Conservation (phyloP, 2,329 filamentous ascomycete genomes). For the Aspergillus phoenicis region DNA sequence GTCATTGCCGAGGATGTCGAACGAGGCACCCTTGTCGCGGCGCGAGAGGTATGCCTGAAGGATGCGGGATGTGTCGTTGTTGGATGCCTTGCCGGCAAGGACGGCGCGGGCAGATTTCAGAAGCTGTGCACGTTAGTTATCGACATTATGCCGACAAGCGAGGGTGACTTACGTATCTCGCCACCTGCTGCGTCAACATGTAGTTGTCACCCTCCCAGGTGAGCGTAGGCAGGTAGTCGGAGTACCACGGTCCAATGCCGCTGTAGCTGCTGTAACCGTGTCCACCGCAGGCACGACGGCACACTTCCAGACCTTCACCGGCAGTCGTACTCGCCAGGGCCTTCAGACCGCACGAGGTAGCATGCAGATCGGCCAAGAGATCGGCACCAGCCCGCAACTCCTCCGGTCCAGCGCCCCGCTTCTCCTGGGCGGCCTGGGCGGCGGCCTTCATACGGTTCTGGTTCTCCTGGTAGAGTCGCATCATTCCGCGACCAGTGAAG, state of each 20-base stretch:
- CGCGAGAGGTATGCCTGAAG: slow-evolving; percentile 66
- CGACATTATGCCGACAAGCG: not conserved
- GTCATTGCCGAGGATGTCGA: slow-evolving; percentile 72
- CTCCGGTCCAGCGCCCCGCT: slow-evolving; percentile 66
- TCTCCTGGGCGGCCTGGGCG: slow-evolving; percentile 47
- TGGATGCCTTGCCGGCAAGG: slow-evolving; percentile 63
- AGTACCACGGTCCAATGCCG: slow-evolving; percentile 74
- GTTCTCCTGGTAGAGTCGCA: slow-evolving; percentile 71
- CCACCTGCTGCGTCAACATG: slow-evolving; percentile 80
- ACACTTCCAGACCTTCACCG: slow-evolving; percentile 73
- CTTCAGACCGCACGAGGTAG: slow-evolving; percentile 75
- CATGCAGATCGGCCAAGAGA: slow-evolving; percentile 72
- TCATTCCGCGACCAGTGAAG: slow-evolving; percentile 77
- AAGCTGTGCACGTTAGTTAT: slow-evolving; percentile 46
- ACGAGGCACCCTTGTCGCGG: slow-evolving; percentile 70
- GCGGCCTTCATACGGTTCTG: slow-evolving; percentile 65
- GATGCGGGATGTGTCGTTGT: slow-evolving; percentile 70
- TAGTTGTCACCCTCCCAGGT: slow-evolving; percentile 82
- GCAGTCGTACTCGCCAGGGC: slow-evolving; percentile 71
- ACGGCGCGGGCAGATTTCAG: slow-evolving; percentile 74
- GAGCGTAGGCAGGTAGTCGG: slow-evolving; percentile 71
- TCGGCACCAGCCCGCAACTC: slow-evolving; percentile 68
- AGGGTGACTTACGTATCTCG: slow-evolving; percentile 60
- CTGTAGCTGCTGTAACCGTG: slow-evolving; percentile 76
- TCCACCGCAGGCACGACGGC: slow-evolving; percentile 73